Percentiles rank a stretch among this genome's conserved stretches.
These are phyloP conservation scores for Starmerella davenportii DNA, from an alignment of 805 yeast species.

Conservation along the genomic window DNA sequence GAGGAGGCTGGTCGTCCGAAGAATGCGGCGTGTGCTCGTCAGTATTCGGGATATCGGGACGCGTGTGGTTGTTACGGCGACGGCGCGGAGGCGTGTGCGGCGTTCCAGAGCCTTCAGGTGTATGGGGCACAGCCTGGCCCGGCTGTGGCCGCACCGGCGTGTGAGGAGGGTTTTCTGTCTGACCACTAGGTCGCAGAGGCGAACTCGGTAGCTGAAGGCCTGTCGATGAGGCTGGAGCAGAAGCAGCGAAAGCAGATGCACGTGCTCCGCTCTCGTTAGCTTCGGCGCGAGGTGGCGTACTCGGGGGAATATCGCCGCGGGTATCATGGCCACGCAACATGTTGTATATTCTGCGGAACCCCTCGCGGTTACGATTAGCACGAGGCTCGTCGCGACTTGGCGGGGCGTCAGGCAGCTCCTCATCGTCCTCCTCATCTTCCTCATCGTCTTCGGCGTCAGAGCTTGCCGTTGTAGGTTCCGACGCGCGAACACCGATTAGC, in stretches of 20 bases:
- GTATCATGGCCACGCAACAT: no score
- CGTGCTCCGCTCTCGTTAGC: background rate
- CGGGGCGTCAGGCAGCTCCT: background rate
- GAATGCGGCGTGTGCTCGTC: no score
- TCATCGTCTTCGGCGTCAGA: background rate
- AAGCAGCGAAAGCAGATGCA: background rate
- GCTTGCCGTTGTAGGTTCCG: constrained; percentile 7
- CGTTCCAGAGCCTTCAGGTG: background rate
- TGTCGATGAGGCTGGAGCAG: background rate
- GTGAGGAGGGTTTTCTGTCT: no score
- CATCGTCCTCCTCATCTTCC: background rate
- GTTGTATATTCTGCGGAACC: no score
- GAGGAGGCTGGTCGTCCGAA: no score
- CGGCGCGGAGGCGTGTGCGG: background rate
- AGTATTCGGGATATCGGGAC: no score
- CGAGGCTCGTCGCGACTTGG: background rate
- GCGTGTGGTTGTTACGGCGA: no score
- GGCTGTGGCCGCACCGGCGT: background rate
- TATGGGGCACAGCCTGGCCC: background rate
- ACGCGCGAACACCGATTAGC: constrained; percentile 33
- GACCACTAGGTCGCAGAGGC: no score
- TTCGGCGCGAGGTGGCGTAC: background rate
- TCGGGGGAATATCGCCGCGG: background rate
- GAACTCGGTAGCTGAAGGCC: no score
- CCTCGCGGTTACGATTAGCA: background rate